Base-by-base conservation (phyloP, 2,329 filamentous ascomycete species). In the Penicillium sp. region DNA sequence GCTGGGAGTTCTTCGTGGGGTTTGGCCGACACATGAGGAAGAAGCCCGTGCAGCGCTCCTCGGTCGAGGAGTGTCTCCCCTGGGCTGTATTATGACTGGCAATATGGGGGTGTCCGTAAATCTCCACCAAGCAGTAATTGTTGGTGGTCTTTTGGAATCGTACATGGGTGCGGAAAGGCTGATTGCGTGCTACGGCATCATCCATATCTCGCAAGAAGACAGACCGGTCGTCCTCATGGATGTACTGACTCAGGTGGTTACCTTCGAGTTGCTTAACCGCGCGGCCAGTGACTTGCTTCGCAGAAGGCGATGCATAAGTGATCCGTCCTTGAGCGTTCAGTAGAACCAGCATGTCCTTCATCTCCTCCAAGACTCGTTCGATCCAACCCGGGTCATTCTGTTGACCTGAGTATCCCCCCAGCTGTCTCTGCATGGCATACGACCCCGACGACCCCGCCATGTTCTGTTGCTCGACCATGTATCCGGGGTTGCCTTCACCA, bases 11-110 rank as follows among this genome's bases (percentile, higher is more conserved):
- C 74, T 89, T 92, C 28, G 89, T 95, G 5, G 90, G 91, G 70
- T 96, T 96, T 1, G 89, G 89, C 18, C 92, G 83, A 8, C 90
- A 86, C 85, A 95, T 93, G 79, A 97, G 89, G 70, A 96, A 96
- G 63, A 96, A 90, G 34, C 92, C 92, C 64, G 90, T 85, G 70
- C 91, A 96, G 62, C 88, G 87, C 1, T 85, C 82, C 2, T 54
- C 44, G n/a, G 84, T 81, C 53, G 84, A 79, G 58, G 86, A 86
- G 59, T 81, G 80, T 1, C 83, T 81, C 54, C 84, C 85, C 24
- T 83, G 83, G 56, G 83, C 83, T 54, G 81, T 81, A 58, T 89
- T 85, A 12, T 58, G 53, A 18, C 81, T 84, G 33, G 87, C 87
- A 56, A 95, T 86, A 74, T 97, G 93, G 12, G 91, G 89, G 68